These are phyloP conservation scores for Neopestalotiopsis rosae DNA, from an alignment of 2,329 filamentous ascomycete species.

Conservation along the genomic window DNA sequence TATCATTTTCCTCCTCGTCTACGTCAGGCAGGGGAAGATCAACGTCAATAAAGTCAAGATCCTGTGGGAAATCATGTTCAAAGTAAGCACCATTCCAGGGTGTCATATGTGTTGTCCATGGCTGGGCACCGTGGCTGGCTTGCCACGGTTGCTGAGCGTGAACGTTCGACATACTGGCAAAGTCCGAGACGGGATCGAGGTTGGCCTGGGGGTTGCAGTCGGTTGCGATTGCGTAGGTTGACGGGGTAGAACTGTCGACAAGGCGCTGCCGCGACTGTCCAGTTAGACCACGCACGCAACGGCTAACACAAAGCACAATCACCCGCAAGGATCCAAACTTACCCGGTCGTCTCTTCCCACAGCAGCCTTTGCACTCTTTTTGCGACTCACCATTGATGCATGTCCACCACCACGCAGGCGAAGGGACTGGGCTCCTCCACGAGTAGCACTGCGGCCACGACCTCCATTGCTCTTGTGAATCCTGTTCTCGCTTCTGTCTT, in stretches of 20 bases:
- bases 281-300: constrained; percentile 6
- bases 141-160: constrained; percentile 6
- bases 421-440: constrained; percentile 15
- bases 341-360: constrained; percentile 13
- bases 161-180: not conserved
- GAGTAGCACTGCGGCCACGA: constrained; percentile 26
- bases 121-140: not conserved
- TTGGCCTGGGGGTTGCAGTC: constrained; percentile 14
- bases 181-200: not conserved
- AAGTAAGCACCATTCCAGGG: constrained; percentile 14
- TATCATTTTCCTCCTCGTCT: constrained; percentile 25
- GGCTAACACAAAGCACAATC: not conserved
- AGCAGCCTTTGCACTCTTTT: not conserved
- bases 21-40: constrained; percentile 1
- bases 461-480: constrained; percentile 45
- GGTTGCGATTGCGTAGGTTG: not conserved
- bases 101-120: constrained; percentile 1
- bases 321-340: constrained; percentile 11
- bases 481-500: constrained; percentile 78
- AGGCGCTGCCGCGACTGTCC: constrained; percentile 1
- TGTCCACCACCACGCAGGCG: constrained; percentile 6
- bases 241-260: not conserved
- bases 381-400: constrained; percentile 6
- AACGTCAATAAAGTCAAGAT: not conserved
- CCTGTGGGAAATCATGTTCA: constrained; percentile 23